Evolutionary conservation across 345 rosid genomes (phyloP).

Genomic region (Nasturtium officinale): DNA sequence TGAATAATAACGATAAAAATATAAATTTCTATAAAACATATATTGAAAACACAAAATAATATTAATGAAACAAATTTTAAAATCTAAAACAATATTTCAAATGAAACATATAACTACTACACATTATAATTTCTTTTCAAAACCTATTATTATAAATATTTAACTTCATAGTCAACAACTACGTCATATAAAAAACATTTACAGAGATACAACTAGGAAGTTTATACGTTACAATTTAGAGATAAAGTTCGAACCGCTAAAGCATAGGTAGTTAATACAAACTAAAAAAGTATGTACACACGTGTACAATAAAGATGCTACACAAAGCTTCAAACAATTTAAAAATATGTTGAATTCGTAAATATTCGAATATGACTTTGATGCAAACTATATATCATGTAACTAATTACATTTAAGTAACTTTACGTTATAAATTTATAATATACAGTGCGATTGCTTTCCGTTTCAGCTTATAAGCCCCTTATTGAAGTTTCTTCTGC

Average conservation of each 20-base stretch:
- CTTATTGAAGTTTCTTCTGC: neutral
- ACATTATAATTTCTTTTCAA: neutral
- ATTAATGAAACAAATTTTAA: too few relatives aligned
- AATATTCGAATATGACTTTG: conserved; percentile 15
- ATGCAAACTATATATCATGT: neutral
- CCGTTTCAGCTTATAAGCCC: conserved; percentile 12
- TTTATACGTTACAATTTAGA: neutral
- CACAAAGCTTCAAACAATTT: neutral
- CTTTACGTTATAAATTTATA: conserved; percentile 29
- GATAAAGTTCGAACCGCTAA: neutral
- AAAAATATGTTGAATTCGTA: conserved; percentile 2
- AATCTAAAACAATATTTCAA: too few relatives aligned
- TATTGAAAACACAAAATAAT: too few relatives aligned
- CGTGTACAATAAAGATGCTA: conserved; percentile 18
- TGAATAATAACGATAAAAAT: too few relatives aligned
- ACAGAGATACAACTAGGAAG: neutral
- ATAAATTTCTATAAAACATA: too few relatives aligned
- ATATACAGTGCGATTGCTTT: conserved; percentile 19
- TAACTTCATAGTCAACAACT: neutral
- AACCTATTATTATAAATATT: neutral
- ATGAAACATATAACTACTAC: too few relatives aligned
- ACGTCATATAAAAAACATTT: neutral
- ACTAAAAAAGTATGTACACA: neutral
- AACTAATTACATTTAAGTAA: conserved; percentile 12
- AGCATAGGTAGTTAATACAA: neutral